Percentiles rank a stretch among this genome's conserved stretches.
These are phyloP conservation scores for Geoglossum cookeanum DNA, from an alignment of 2,329 filamentous ascomycete genomes.

Conservation along the genomic window DNA sequence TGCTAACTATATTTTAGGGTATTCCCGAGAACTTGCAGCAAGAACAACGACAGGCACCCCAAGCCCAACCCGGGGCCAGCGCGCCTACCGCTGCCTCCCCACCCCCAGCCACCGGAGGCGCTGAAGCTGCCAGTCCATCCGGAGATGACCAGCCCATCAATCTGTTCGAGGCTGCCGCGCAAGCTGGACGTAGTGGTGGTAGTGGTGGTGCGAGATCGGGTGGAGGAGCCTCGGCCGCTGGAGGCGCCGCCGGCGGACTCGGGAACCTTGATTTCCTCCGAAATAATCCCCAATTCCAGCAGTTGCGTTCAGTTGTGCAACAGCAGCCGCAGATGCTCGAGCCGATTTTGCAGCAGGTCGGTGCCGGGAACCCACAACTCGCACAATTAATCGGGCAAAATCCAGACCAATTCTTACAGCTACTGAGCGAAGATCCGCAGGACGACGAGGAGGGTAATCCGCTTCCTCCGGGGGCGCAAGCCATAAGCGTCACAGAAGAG, in stretches of 20 bases:
- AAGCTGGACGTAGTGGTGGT: slow-evolving; percentile 36
- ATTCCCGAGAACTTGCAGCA: slow-evolving; percentile 73
- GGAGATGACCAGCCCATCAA: slow-evolving; percentile 55
- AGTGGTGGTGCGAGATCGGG: slow-evolving; percentile 21
- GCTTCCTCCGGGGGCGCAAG: slow-evolving; percentile 71
- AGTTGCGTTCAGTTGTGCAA: slow-evolving; percentile 90
- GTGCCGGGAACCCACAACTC: slow-evolving; percentile 82
- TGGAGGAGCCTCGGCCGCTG: slow-evolving; percentile 26
- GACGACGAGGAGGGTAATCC: slow-evolving; percentile 44
- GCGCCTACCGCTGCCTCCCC: slow-evolving; percentile 20
- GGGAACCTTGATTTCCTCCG: slow-evolving; percentile 84
- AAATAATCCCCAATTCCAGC: slow-evolving; percentile 93
- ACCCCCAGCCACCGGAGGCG: slow-evolving; percentile 28
- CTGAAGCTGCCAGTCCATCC: background rate
- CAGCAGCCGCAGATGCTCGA: slow-evolving; percentile 97
- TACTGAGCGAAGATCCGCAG: slow-evolving; percentile 74
- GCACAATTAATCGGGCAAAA: slow-evolving; percentile 82
- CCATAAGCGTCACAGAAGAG: slow-evolving; percentile 84
- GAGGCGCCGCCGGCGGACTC: slow-evolving; percentile 30
- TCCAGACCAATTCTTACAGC: slow-evolving; percentile 78
- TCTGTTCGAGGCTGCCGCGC: slow-evolving; percentile 81
- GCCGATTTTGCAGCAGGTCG: slow-evolving; percentile 90
- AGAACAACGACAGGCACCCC: slow-evolving; percentile 36
- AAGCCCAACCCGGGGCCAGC: slow-evolving; percentile 16
- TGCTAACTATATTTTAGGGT: slow-evolving; percentile 35